Conservation (phyloP, 208 protist genomes). For the Leishmania major region DNA sequence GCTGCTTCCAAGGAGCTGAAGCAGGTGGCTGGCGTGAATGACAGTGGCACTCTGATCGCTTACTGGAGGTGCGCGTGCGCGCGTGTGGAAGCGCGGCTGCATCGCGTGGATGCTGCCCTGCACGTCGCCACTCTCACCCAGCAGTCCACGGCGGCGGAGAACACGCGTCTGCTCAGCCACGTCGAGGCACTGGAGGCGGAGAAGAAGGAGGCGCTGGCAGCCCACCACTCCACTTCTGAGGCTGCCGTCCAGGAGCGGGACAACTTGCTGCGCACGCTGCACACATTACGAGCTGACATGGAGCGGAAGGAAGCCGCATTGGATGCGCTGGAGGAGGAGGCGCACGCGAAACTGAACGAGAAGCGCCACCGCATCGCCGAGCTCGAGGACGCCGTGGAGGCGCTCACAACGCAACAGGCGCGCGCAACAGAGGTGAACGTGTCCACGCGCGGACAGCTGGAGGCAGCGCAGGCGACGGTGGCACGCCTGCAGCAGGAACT, state of each 20-base stretch:
- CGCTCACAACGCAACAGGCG: slow-evolving; percentile 23
- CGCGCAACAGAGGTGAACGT: slow-evolving; percentile 40
- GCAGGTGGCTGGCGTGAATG: background rate
- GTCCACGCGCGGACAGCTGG: slow-evolving; percentile 26
- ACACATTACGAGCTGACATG: slow-evolving; percentile 67
- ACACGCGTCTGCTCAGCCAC: slow-evolving; percentile 53
- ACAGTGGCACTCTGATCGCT: background rate
- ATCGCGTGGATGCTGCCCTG: slow-evolving; percentile 41
- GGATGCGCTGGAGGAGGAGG: slow-evolving; percentile 67
- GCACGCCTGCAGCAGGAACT: slow-evolving; percentile 28
- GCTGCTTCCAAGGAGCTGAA: background rate
- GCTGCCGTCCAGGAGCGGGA: slow-evolving; percentile 54
- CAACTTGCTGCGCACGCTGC: slow-evolving; percentile 74
- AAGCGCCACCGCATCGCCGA: slow-evolving; percentile 68
- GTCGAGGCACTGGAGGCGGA: slow-evolving; percentile 35
- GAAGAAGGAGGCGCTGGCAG: slow-evolving; percentile 10
- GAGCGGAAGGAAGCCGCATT: slow-evolving; percentile 58
- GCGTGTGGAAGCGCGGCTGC: slow-evolving; percentile 28
- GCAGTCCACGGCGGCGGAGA: slow-evolving; percentile 47
- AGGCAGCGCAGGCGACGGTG: slow-evolving; percentile 22
- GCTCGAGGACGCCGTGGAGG: slow-evolving; percentile 51
- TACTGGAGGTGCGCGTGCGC: slow-evolving; percentile 42
- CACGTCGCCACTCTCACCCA: slow-evolving; percentile 40
- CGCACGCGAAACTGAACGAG: slow-evolving; percentile 66
- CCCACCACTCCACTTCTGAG: slow-evolving; percentile 3